Percentiles rank a stretch among this genome's conserved stretches.
Conservation (phyloP, 2,329 filamentous ascomycete species). For the Zymoseptoria crescenta region DNA sequence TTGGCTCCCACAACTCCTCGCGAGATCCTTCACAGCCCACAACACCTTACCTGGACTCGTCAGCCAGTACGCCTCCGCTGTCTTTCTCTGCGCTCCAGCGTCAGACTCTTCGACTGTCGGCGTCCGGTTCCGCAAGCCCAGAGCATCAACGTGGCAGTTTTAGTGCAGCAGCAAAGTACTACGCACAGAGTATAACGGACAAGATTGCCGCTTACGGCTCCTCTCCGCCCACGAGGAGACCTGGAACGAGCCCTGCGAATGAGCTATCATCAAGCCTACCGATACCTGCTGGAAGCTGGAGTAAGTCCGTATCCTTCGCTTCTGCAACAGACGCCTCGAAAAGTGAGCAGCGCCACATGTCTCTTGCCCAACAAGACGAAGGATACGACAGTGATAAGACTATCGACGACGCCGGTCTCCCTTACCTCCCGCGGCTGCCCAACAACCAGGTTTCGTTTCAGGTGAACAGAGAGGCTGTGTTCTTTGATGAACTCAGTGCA, state of each 20-base stretch:
- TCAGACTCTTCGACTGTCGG: slow-evolving; percentile 17
- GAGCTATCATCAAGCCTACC: slow-evolving; percentile 25
- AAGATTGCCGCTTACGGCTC: slow-evolving; percentile 26
- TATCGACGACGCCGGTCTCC: slow-evolving; percentile 30
- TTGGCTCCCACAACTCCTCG: slow-evolving; percentile 19
- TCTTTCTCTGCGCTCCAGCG: slow-evolving; percentile 17
- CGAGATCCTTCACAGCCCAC: slow-evolving; percentile 23
- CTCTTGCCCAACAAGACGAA: slow-evolving; percentile 20
- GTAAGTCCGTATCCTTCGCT: slow-evolving; percentile 31
- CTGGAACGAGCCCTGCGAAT: slow-evolving; percentile 22
- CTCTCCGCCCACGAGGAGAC: slow-evolving; percentile 23
- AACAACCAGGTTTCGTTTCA: slow-evolving; percentile 38
- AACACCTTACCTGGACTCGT: slow-evolving; percentile 25
- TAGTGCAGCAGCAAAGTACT: slow-evolving; percentile 26
- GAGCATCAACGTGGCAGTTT: slow-evolving; percentile 28
- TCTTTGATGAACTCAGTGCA: slow-evolving; percentile 42
- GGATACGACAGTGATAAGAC: slow-evolving; percentile 29
- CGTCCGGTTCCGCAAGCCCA: slow-evolving; percentile 25
- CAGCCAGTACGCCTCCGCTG: slow-evolving; percentile 23
- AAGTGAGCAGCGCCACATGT: slow-evolving; percentile 27
- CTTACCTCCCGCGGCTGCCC: slow-evolving; percentile 27
- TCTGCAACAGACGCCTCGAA: slow-evolving; percentile 27
- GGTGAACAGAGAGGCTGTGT: slow-evolving; percentile 50
- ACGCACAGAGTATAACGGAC: slow-evolving; percentile 29
- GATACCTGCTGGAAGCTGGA: slow-evolving; percentile 39